A percentile compares a stretch with the other conserved stretches of the same genome.
phyloP scores from a whole-genome alignment of 352 stramenopile genomes.

The Blastocystis sp. region DNA sequence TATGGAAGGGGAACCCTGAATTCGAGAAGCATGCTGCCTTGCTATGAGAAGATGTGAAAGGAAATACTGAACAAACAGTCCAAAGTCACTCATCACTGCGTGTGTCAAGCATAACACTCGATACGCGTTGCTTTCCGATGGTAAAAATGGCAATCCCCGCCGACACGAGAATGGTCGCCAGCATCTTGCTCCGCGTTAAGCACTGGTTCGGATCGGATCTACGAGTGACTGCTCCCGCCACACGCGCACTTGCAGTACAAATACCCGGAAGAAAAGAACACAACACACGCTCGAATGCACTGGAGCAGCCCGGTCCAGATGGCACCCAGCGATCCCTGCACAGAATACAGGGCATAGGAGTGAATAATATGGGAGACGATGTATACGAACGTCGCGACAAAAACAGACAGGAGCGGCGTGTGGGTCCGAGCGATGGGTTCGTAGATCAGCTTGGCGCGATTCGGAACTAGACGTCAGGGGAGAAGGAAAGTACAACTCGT shows the following conservation, averaged over 20 bases:
- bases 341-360: slow-evolving; percentile 28
- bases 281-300: slow-evolving; percentile 40
- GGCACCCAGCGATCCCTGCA: slow-evolving; percentile 28
- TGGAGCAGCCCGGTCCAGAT: slow-evolving; percentile 44
- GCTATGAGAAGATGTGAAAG: neutral
- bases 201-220: slow-evolving; percentile 49
- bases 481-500: neutral
- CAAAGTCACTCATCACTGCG: neutral
- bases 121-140: neutral
- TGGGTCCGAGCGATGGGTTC: neutral
- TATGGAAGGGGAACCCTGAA: slow-evolving; percentile 13
- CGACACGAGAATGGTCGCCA: slow-evolving; percentile 29
- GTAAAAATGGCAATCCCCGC: slow-evolving; percentile 44
- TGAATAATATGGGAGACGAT: slow-evolving; percentile 19
- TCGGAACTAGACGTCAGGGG: neutral
- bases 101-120: neutral
- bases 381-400: neutral
- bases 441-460: slow-evolving; percentile 8
- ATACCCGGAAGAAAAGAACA: slow-evolving; percentile 36
- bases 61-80: neutral
- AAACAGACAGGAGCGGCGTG: neutral
- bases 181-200: slow-evolving; percentile 16
- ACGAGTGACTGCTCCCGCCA: neutral
- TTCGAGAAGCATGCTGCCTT: neutral
- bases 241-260: slow-evolving; percentile 13